Conservation (phyloP, 371 early-diverging fungal species). For the Actinomortierella ambigua region DNA sequence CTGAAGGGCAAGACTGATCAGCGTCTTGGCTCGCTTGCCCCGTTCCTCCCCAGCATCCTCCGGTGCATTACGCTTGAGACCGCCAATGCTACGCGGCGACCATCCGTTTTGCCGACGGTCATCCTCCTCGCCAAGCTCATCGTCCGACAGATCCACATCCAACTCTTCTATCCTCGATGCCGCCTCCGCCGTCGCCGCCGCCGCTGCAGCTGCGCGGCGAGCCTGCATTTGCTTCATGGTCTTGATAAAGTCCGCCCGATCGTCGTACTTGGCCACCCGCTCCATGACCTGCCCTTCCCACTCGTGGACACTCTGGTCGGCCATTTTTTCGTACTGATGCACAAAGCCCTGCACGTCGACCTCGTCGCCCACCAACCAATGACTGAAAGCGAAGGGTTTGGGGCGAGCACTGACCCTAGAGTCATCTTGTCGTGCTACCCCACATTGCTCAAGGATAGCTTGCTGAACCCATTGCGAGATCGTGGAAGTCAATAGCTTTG, state of each 20-base stretch:
- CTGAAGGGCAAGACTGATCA: too few species aligned
- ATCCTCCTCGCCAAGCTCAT: not conserved
- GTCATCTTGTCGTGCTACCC: not conserved
- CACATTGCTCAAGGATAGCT: not conserved
- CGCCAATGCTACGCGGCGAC: too few species aligned
- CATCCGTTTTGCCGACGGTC: not conserved
- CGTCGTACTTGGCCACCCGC: slow-evolving; percentile 13
- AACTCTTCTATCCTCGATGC: slow-evolving; percentile 18
- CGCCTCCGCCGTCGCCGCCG: slow-evolving; percentile 26
- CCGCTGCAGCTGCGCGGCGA: slow-evolving; percentile 8
- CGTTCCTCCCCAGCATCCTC: too few species aligned
- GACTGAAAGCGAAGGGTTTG: slow-evolving; percentile 11
- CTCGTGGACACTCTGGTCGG: slow-evolving; percentile 8
- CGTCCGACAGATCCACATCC: not conserved
- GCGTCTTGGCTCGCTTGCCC: too few species aligned
- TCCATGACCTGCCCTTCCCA: slow-evolving; percentile 19
- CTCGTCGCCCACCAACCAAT: slow-evolving; percentile 27
- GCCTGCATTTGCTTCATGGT: not conserved
- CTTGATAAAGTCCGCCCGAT: slow-evolving; percentile 7
- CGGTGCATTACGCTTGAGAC: too few species aligned
- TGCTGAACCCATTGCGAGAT: too few species aligned
- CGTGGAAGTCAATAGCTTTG: too few species aligned
- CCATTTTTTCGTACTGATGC: slow-evolving; percentile 14
- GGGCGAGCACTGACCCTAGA: not conserved
- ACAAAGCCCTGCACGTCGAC: slow-evolving; percentile 28